Percentiles rank a stretch among this genome's conserved stretches.
Evolutionary conservation across 495 filamentous ascomycete genomes (phyloP).

Genomic region (Aspergillus ellipticus): DNA sequence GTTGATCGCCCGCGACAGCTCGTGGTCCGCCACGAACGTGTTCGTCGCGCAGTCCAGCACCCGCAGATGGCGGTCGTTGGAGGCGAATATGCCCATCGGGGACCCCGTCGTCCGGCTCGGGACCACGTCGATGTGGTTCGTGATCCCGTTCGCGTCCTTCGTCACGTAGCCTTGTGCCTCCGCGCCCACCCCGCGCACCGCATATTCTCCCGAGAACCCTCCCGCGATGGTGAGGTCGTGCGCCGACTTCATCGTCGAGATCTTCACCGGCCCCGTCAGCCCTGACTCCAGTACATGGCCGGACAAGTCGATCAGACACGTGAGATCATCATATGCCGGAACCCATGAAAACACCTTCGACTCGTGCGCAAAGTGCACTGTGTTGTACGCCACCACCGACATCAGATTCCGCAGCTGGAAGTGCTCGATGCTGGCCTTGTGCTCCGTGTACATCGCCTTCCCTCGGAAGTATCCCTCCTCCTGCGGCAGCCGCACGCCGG

Average conservation of each 20-base stretch:
- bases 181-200: slow-evolving; percentile 52
- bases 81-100: slow-evolving; percentile 73
- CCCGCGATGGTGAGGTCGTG: slow-evolving; percentile 72
- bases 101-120: slow-evolving; percentile 54
- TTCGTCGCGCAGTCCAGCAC: slow-evolving; percentile 70
- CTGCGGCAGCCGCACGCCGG: slow-evolving; percentile 25
- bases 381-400: slow-evolving; percentile 66
- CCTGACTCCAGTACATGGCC: slow-evolving; percentile 39
- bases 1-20: slow-evolving; percentile 70
- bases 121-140: slow-evolving; percentile 78
- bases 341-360: slow-evolving; percentile 51
- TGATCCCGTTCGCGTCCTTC: slow-evolving; percentile 67
- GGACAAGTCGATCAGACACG: slow-evolving; percentile 60
- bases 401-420: slow-evolving; percentile 89
- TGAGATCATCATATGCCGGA: slow-evolving; percentile 35
- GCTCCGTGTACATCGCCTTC: slow-evolving; percentile 63
- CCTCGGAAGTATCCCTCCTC: slow-evolving; percentile 60
- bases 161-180: slow-evolving; percentile 63
- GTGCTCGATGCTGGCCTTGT: slow-evolving; percentile 66
- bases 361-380: slow-evolving; percentile 69
- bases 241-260: slow-evolving; percentile 68
- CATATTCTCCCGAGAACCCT: slow-evolving; percentile 79
- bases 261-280: slow-evolving; percentile 43
- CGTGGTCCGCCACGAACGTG: slow-evolving; percentile 56
- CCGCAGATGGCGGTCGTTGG: slow-evolving; percentile 76